phyloP scores from a whole-genome alignment of 768 basidiomycete genomes.

The Kwoniella shandongensis region DNA sequence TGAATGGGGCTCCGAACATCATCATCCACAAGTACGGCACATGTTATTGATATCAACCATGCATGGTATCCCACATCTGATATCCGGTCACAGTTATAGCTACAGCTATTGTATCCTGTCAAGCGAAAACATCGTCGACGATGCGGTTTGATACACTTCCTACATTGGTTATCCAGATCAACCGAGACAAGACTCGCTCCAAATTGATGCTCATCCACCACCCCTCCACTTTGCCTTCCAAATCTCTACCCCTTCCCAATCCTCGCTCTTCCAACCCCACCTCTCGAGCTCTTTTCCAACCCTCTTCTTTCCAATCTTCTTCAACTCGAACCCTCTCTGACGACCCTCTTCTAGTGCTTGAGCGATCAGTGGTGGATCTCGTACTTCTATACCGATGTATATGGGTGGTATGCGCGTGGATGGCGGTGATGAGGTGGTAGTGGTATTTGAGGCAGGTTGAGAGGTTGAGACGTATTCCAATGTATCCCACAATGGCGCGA shows the following conservation, averaged over 20 bases:
- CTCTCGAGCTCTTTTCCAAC: constrained; percentile 65
- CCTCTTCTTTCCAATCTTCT: constrained; percentile 63
- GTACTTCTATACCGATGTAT: constrained; percentile 70
- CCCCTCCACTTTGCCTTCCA: constrained; percentile 61
- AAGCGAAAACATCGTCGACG: too few relatives aligned
- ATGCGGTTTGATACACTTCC: too few relatives aligned
- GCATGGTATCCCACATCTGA: too few relatives aligned
- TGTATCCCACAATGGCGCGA: constrained; percentile 69
- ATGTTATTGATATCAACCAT: too few relatives aligned
- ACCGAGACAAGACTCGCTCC: too few relatives aligned
- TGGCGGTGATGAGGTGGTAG: neutral
- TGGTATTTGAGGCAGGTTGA: neutral
- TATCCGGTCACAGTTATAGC: too few relatives aligned
- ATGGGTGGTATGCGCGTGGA: constrained; percentile 56
- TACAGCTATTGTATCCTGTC: too few relatives aligned
- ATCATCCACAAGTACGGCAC: too few relatives aligned
- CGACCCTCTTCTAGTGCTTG: constrained; percentile 62
- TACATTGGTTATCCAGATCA: too few relatives aligned
- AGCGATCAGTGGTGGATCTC: constrained; percentile 69
- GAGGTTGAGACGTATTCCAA: constrained; percentile 59
- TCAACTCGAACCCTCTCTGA: constrained; percentile 60
- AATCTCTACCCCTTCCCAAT: constrained; percentile 80
- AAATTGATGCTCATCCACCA: too few relatives aligned
- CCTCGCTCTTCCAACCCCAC: constrained; percentile 63
- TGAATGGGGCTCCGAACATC: too few relatives aligned